These are phyloP conservation scores for Nicotiana sylvestris DNA, from an alignment of 257 asterid genomes.

Conservation along the genomic window DNA sequence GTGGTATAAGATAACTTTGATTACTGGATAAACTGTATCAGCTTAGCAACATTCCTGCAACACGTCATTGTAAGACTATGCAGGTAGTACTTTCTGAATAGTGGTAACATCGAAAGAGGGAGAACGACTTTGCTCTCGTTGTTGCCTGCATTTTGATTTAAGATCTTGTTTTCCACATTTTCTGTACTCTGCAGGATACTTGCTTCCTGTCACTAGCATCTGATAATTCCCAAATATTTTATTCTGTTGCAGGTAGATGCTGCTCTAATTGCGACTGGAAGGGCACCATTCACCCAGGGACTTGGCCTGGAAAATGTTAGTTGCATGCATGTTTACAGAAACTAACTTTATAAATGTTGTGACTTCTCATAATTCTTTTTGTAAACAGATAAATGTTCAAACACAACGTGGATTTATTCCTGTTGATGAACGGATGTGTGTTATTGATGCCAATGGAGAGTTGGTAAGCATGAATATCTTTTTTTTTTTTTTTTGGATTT, in stretches of 20 bases:
- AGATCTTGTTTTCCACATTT: neutral
- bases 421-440: slow-evolving; percentile 93
- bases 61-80: neutral
- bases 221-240: neutral
- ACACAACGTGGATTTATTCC: slow-evolving; percentile 93
- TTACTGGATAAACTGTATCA: neutral
- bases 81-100: neutral
- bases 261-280: slow-evolving; percentile 96
- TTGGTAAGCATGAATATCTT: slow-evolving; percentile 47
- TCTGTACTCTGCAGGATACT: neutral
- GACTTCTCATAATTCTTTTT: slow-evolving; percentile 16
- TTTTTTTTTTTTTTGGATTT: slow-evolving; percentile 7
- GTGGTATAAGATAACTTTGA: neutral
- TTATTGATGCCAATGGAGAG: slow-evolving; percentile 77
- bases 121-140: neutral
- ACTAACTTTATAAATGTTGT: slow-evolving; percentile 8
- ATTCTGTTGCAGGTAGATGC: slow-evolving; percentile 78
- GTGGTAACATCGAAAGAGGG: neutral
- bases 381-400: slow-evolving; percentile 69
- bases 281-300: slow-evolving; percentile 94
- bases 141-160: neutral
- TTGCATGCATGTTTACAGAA: slow-evolving; percentile 18
- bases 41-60: neutral
- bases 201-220: neutral
- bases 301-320: slow-evolving; percentile 95